phyloP scores from a whole-genome alignment of 768 basidiomycete species.

The Collybia nuda region DNA sequence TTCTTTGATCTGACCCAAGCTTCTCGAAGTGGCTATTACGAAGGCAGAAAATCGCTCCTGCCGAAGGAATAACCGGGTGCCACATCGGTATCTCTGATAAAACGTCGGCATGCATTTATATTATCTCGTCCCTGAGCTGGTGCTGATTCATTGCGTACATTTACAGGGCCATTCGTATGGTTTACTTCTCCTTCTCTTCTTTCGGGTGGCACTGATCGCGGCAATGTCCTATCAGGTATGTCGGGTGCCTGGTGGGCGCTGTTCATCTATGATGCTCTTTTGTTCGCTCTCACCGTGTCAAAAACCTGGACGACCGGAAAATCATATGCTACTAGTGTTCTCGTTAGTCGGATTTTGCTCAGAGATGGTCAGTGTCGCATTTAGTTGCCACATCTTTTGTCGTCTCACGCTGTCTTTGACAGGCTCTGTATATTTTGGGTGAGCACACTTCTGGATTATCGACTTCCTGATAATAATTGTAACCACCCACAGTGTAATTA shows the following conservation, averaged over 20 bases:
- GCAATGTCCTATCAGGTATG: neutral
- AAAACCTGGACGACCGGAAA: neutral
- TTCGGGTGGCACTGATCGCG: too few species aligned
- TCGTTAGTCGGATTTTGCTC: neutral
- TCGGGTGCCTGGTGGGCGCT: neutral
- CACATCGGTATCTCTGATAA: conserved; percentile 11
- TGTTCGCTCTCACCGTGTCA: neutral
- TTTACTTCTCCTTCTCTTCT: too few species aligned
- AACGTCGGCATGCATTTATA: neutral
- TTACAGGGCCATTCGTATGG: conserved; percentile 1
- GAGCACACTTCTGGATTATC: neutral
- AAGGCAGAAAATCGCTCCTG: conserved; percentile 1
- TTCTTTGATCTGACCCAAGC: too few species aligned
- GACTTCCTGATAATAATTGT: neutral
- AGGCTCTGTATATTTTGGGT: conserved; percentile 2
- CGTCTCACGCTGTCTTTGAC: too few species aligned
- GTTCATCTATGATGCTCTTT: neutral
- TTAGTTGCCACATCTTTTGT: neutral
- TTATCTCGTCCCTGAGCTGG: neutral
- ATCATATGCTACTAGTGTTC: neutral
- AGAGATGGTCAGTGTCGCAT: neutral
- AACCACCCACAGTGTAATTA: conserved; percentile 42
- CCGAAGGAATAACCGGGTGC: conserved; percentile 15
- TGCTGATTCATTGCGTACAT: neutral
- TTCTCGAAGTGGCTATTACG: neutral